phyloP scores from a whole-genome alignment of 495 filamentous ascomycete genomes.

The Astrothelium subdiscretum region DNA sequence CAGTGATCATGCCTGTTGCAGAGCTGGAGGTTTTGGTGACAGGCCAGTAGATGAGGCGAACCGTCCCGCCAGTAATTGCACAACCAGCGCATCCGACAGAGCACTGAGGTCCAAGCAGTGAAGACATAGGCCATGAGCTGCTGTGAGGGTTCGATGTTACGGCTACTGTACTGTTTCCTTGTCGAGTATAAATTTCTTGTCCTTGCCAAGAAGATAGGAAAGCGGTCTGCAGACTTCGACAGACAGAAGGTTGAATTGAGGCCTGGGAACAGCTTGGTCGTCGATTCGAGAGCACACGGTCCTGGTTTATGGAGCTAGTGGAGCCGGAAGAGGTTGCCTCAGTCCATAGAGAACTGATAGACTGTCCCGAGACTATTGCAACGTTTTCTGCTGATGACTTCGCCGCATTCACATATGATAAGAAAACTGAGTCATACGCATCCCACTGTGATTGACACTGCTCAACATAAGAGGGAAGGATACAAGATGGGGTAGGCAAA shows the following conservation, averaged over 20 bases:
- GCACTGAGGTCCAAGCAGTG: neutral
- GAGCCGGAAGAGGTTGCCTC: neutral
- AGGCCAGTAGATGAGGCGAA: slow-evolving; percentile 9
- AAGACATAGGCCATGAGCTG: neutral
- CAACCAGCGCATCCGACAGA: slow-evolving; percentile 4
- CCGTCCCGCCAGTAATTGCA: slow-evolving; percentile 6
- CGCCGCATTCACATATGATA: neutral
- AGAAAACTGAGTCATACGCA: neutral
- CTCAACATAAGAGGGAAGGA: neutral
- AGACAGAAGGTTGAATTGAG: neutral
- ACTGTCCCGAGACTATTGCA: neutral
- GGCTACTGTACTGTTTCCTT: neutral
- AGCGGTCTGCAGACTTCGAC: neutral
- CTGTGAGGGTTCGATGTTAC: neutral
- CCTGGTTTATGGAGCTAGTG: neutral
- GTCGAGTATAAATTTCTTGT: neutral
- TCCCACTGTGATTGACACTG: neutral
- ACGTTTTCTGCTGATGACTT: neutral
- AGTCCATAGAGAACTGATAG: neutral
- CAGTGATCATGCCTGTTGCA: neutral
- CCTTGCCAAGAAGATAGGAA: neutral
- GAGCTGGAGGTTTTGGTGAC: neutral
- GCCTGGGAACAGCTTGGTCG: neutral
- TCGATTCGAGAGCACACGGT: neutral
- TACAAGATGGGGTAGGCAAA: neutral